phyloP scores from a whole-genome alignment of 805 yeast species.

The Candida sithepensis region DNA sequence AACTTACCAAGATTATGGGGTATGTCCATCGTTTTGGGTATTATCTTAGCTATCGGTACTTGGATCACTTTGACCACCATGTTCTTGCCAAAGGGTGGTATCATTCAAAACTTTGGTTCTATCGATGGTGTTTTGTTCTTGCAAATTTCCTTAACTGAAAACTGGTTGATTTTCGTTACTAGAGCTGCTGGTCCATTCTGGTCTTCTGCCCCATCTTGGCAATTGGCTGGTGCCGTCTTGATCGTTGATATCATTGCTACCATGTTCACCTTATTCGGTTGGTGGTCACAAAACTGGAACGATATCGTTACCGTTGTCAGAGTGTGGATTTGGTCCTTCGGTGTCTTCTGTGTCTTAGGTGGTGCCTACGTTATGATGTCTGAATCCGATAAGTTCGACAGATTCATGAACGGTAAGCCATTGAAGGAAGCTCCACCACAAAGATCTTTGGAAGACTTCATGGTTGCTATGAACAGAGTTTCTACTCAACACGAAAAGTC shows the following conservation, averaged over 20 bases:
- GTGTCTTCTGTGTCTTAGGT: conserved; percentile 94
- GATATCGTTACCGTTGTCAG: conserved; percentile 93
- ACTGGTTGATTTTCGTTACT: conserved; percentile 95
- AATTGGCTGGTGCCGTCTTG: conserved; percentile 90
- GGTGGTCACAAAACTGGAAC: conserved; percentile 98
- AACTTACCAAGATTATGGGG: conserved; percentile 97
- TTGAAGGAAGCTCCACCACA: conserved; percentile 51
- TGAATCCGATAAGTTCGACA: conserved; percentile 73
- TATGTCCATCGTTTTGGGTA: conserved; percentile 86
- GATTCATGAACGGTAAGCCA: conserved; percentile 80
- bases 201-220: conserved; percentile 96
- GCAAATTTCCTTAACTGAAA: conserved; percentile 92
- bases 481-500: conserved; percentile 87
- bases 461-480: conserved; percentile 84
- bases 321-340: conserved; percentile 94
- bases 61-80: conserved; percentile 94
- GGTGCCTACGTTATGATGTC: conserved; percentile 96
- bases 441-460: conserved; percentile 79
- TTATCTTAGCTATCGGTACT: conserved; percentile 83
- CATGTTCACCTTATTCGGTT: conserved; percentile 88
- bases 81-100: conserved; percentile 90
- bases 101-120: conserved; percentile 93
- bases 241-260: conserved; percentile 89
- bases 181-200: conserved; percentile 99
- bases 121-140: conserved; percentile 90